Base-by-base conservation (phyloP, 345 rosid genomes). In the Viola odorata region DNA sequence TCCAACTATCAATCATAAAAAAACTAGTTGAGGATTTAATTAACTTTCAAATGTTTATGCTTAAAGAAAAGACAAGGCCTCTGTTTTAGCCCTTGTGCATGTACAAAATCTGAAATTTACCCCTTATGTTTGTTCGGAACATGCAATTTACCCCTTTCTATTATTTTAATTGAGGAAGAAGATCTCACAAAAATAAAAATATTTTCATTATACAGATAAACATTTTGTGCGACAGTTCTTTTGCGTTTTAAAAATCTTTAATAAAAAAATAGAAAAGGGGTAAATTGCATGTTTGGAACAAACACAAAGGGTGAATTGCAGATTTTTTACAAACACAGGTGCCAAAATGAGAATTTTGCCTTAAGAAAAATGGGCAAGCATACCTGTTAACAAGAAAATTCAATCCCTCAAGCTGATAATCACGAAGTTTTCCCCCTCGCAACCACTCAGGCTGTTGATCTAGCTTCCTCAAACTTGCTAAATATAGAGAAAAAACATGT, bases 381-480 rank as follows among this genome's bases (percentile, higher is more conserved):
- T 59, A 88, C 99, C 99, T 95, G 70, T 95, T 95, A 42, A 95
- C 97, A 63, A 95, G 95, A 74, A 95, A 95, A 78, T 91, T 95
- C 74, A 95, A 72, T 71, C 99, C 99, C 76, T 95, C 95, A 44
- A 95, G 87, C 69, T 95, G 99, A 77, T 91, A 95, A 75, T 95
- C 99, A 66, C 97, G 97, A 69, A 95, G 95, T 67, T 82, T 91
- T 75, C 99, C 99, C 69, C 94, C 97, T 73, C 64, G 80, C 60
- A 95, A 74, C 99, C 99, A 95, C 69, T 84, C 95, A 39, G 99
- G 99, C 65, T 95, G 99, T 72, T 95, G 88, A 45, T 95, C 96
- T 79, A 95, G 99, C 91, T 88, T 94, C 70, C 97, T 78, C 63
- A 94, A 80, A 78, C 83, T 86, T 75, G 76, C 99, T 94, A 73